Evolutionary conservation across 2,329 filamentous ascomycete genomes (phyloP), one percentile per base, ranked within the genome.

Genomic region (Pseudocercospora pini-densiflorae): DNA sequence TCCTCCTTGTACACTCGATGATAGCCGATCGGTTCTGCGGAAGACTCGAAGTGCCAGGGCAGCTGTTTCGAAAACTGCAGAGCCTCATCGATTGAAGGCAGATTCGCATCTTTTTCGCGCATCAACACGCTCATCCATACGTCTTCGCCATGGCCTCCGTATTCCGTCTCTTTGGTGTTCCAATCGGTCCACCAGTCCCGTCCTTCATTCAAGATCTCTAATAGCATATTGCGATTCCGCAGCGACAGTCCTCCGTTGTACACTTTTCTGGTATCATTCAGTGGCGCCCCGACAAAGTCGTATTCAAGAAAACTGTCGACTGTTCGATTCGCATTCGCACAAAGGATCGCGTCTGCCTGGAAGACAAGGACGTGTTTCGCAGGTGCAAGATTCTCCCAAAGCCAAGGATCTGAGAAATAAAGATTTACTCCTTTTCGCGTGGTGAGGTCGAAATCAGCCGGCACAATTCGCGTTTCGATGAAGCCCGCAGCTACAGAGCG

Each of bases 71-170:
- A 45, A 10, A 45, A 45, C 14, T 45, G 43, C 43, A 45, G 43
- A 7, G 53, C 53, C n/a, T 55, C 53, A n/a, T 55, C 53, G 14
- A 55, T 31, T n/a, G 53, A 33, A 19, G 24, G 54, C 54, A 33
- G 12, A 21, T 21, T 57, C 23, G 24, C 24, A 27, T 33, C 54
- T 49, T 49, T 23, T 16, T 45, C 43, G 19, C 43, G 43, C 43
- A 45, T 45, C 43, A 49, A 9, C 10, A 49, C 16, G 45, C 45
- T 49, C 45, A 49, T 49, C 45, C n/a, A 49, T 16, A 49, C 45
- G 45, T 49, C 45, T 21, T 49, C 45, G 21, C 45, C n/a, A 21
- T 49, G n/a, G 45, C 45, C 45, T 19, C 14, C 45, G 45, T 49
- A 49, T 49, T 19, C 45, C 9, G 45, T 49, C 5, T n/a, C 45